phyloP scores from a whole-genome alignment of 768 basidiomycete species.

The Suillus luteus region DNA sequence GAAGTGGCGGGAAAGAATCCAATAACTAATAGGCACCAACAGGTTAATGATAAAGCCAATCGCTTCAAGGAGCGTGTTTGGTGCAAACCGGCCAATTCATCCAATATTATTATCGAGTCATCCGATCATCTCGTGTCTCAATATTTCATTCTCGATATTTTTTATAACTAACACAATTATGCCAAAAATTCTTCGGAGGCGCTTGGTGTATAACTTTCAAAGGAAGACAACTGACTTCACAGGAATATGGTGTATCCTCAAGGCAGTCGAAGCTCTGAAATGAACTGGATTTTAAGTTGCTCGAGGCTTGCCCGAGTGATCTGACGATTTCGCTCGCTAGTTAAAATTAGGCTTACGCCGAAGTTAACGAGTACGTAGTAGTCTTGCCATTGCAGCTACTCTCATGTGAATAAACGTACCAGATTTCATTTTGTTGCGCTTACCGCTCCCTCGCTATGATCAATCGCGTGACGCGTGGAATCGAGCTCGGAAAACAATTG shows the following conservation, averaged over 20 bases:
- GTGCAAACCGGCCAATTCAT: slow-evolving; percentile 30
- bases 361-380: no score
- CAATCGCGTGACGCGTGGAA: no score
- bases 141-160: background rate
- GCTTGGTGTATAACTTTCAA: slow-evolving; percentile 25
- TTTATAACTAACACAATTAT: background rate
- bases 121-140: slow-evolving; percentile 26
- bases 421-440: background rate
- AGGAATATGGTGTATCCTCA: background rate
- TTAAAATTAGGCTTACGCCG: no score
- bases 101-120: slow-evolving; percentile 30
- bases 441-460: background rate
- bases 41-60: slow-evolving; percentile 19
- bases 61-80: slow-evolving; percentile 26
- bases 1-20: background rate
- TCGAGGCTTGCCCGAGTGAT: background rate
- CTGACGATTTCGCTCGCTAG: background rate
- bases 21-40: background rate
- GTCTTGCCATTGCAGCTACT: no score
- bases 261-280: background rate
- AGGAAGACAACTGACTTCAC: background rate
- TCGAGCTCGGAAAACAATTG: background rate
- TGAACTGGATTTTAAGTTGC: background rate
- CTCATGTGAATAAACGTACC: background rate
- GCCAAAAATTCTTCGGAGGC: slow-evolving; percentile 29